Conservation (phyloP, 805 yeast species). For the Candida sithepensis region DNA sequence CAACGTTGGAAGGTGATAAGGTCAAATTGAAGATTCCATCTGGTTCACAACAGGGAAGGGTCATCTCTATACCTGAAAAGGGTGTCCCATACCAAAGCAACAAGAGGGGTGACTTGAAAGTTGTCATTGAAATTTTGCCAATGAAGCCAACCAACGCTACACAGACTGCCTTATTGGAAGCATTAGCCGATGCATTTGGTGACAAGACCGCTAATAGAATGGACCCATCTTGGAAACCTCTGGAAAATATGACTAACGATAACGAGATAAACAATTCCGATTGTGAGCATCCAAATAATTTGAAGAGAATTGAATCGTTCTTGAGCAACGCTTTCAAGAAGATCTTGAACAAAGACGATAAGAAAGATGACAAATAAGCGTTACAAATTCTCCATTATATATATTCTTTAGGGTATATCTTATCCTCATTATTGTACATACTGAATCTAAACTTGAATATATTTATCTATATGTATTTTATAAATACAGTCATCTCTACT, state of each 20-base stretch:
- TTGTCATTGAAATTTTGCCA: conserved; percentile 66
- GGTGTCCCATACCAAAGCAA: conserved; percentile 71
- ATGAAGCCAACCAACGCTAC: conserved; percentile 76
- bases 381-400: background rate
- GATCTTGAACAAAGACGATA: conserved; percentile 23
- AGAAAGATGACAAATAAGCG: conserved; percentile 11
- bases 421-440: background rate
- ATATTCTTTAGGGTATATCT: background rate
- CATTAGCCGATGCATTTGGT: conserved; percentile 85
- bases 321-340: conserved; percentile 56
- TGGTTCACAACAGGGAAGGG: conserved; percentile 78
- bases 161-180: conserved; percentile 86
- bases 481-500: too few relatives aligned
- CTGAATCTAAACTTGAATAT: background rate
- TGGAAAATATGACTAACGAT: conserved; percentile 21
- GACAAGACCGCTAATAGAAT: conserved; percentile 77
- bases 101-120: conserved; percentile 77
- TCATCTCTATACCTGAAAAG: conserved; percentile 72
- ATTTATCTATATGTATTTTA: background rate
- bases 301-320: conserved; percentile 55
- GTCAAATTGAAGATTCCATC: conserved; percentile 76
- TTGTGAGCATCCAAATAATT: conserved; percentile 42
- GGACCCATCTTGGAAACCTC: conserved; percentile 44
- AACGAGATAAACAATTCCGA: conserved; percentile 7
- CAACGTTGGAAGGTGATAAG: conserved; percentile 73